Evolutionary conservation across 2,329 filamentous ascomycete genomes (phyloP).

Genomic region (Eutypa lata): DNA sequence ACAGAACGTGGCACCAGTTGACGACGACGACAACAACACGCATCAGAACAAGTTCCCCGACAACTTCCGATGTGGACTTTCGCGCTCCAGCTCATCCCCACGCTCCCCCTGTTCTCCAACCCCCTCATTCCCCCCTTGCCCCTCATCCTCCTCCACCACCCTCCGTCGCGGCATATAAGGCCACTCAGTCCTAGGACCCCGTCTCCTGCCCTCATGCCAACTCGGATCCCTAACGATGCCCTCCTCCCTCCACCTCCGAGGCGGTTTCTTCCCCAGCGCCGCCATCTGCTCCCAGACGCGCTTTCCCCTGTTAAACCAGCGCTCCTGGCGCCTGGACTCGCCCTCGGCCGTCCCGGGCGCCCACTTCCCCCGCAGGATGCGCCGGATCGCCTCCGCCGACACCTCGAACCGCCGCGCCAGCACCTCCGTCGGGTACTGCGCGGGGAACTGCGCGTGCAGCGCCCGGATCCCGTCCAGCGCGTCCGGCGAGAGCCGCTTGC

Average conservation of each 20-base stretch:
- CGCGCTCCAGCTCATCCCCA: too few relatives aligned
- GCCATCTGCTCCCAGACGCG: conserved; percentile 58
- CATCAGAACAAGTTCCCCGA: conserved; percentile 25
- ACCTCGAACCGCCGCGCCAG: conserved; percentile 79
- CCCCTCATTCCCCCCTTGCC: conserved; percentile 24
- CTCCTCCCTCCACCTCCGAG: conserved; percentile 56
- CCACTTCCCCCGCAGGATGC: conserved; percentile 83
- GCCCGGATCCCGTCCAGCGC: conserved; percentile 86
- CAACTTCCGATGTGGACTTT: conserved; percentile 24
- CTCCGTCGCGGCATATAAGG: conserved; percentile 19
- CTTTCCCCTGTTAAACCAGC: conserved; percentile 62
- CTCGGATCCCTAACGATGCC: conserved; percentile 45
- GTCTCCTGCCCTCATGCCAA: conserved; percentile 33
- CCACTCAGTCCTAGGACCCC: conserved; percentile 22
- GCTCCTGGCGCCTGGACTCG: conserved; percentile 47
- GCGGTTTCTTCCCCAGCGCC: conserved; percentile 60
- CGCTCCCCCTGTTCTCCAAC: too few relatives aligned
- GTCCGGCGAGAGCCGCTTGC: conserved; percentile 86
- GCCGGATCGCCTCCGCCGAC: conserved; percentile 81
- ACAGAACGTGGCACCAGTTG: too few relatives aligned
- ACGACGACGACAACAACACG: too few relatives aligned
- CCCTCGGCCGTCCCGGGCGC: conserved; percentile 56
- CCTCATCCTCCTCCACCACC: conserved; percentile 18
- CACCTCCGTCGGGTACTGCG: conserved; percentile 69
- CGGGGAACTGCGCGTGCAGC: conserved; percentile 73